These are phyloP conservation scores for Colletotrichum magnum DNA, from an alignment of 2,329 filamentous ascomycete species.

Conservation along the genomic window DNA sequence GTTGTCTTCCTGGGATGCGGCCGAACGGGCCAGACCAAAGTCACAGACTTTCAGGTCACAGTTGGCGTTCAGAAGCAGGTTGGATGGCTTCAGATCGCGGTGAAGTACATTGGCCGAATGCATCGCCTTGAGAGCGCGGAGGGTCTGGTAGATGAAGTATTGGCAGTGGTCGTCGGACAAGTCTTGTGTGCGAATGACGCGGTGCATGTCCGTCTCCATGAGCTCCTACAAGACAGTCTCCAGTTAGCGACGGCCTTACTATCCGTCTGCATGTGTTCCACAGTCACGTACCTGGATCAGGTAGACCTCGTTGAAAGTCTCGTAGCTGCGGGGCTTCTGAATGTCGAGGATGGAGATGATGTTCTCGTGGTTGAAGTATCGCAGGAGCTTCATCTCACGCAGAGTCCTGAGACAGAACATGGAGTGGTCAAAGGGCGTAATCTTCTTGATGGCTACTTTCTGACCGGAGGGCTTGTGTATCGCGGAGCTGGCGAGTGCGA, in stretches of 20 bases:
- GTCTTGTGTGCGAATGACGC: conserved; percentile 98
- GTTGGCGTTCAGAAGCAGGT: conserved; percentile 96
- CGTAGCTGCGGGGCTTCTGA: conserved; percentile 96
- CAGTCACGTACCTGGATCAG: conserved; percentile 84
- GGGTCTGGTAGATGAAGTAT: conserved; percentile 99
- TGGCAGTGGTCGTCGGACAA: conserved; percentile 99
- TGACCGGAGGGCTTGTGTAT: conserved; percentile 98
- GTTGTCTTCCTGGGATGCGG: conserved; percentile 97
- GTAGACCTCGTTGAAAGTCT: conserved; percentile 97
- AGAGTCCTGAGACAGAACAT: conserved; percentile 98
- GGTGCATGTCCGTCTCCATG: conserved; percentile 99
- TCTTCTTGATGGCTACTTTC: conserved; percentile 99
- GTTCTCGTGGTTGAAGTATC: conserved; percentile 99
- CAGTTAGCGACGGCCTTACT: not conserved
- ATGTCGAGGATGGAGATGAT: conserved; percentile 99
- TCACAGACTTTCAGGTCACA: conserved; percentile 99
- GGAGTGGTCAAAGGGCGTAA: conserved; percentile 98
- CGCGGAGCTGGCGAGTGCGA: conserved; percentile 77
- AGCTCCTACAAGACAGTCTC: conserved; percentile 75
- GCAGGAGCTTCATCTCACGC: conserved; percentile 98
- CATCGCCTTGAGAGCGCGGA: conserved; percentile 98
- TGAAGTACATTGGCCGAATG: conserved; percentile 99
- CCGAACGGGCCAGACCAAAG: conserved; percentile 95
- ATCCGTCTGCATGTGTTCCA: not conserved
- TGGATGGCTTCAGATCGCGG: conserved; percentile 97